These are phyloP conservation scores for Colletotrichum chlorophyti DNA, from an alignment of 2,329 filamentous ascomycete genomes.

Conservation along the genomic window DNA sequence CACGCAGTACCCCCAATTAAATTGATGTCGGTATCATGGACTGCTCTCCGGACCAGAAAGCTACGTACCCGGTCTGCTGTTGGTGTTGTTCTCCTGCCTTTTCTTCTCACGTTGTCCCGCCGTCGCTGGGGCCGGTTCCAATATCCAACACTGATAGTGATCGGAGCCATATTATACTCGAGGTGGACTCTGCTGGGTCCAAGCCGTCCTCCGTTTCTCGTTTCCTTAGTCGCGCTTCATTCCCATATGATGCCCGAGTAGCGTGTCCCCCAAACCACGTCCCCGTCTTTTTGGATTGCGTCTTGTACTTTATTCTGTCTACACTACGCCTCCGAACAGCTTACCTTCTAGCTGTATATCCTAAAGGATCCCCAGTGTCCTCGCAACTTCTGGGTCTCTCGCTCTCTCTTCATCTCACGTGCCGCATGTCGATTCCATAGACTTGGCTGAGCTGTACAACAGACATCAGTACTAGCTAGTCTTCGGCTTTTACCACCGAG, in stretches of 20 bases:
- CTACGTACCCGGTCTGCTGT: conserved; percentile 5
- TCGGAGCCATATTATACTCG: conserved; percentile 27
- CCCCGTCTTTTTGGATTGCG: conserved; percentile 18
- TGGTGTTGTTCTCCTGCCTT: conserved; percentile 20
- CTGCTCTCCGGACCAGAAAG: neutral
- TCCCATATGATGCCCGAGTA: conserved; percentile 29
- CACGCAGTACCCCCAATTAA: too few relatives aligned
- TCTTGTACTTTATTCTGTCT: conserved; percentile 9
- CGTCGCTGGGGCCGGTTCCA: conserved; percentile 24
- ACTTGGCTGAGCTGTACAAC: neutral
- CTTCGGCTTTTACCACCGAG: neutral
- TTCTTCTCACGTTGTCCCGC: conserved; percentile 27
- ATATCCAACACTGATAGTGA: conserved; percentile 27
- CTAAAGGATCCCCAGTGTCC: conserved; percentile 4
- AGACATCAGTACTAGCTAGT: neutral
- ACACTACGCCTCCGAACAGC: conserved; percentile 10
- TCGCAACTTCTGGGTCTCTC: neutral
- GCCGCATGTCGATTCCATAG: neutral
- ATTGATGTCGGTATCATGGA: neutral
- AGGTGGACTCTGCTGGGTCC: conserved; percentile 22
- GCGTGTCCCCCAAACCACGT: conserved; percentile 18
- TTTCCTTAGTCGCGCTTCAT: conserved; percentile 23
- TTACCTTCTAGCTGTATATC: conserved; percentile 1
- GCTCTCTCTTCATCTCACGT: too few relatives aligned
- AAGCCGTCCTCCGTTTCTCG: conserved; percentile 20